phyloP scores from a whole-genome alignment of 768 basidiomycete genomes.

The Saitozyma sp. region DNA sequence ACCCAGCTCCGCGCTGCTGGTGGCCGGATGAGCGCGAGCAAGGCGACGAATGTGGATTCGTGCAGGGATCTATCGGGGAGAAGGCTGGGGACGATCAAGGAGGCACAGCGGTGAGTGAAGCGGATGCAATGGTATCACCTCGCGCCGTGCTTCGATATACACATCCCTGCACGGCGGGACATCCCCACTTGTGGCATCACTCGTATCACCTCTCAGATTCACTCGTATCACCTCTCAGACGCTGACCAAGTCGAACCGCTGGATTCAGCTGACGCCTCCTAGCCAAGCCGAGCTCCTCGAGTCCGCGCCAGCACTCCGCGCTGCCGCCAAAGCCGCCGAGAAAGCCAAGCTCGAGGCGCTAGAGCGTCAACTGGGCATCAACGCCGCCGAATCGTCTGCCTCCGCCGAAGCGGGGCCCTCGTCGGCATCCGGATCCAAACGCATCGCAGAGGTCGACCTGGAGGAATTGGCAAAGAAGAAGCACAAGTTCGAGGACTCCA shows the following conservation, averaged over 20 bases:
- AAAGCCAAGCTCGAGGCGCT: slow-evolving; percentile 79
- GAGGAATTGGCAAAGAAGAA: slow-evolving; percentile 61
- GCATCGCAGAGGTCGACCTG: slow-evolving; percentile 47
- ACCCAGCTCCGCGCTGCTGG: slow-evolving; percentile 94
- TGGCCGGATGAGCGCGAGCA: slow-evolving; percentile 86
- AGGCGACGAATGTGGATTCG: slow-evolving; percentile 78
- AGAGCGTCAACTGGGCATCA: slow-evolving; percentile 77
- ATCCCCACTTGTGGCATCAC: no score
- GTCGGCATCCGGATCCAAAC: slow-evolving; percentile 45
- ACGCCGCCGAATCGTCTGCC: slow-evolving; percentile 32
- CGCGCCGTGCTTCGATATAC: no score
- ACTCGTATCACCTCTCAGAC: neutral
- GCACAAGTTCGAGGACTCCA: slow-evolving; percentile 85
- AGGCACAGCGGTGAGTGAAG: slow-evolving; percentile 78
- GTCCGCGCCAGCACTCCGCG: slow-evolving; percentile 74
- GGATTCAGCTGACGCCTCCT: neutral
- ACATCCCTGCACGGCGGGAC: no score
- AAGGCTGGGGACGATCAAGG: slow-evolving; percentile 88
- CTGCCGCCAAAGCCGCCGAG: slow-evolving; percentile 73
- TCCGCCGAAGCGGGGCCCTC: slow-evolving; percentile 14
- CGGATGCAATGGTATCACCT: no score
- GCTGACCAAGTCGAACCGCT: neutral
- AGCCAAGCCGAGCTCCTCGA: slow-evolving; percentile 61
- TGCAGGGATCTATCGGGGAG: slow-evolving; percentile 89
- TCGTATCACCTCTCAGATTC: neutral